phyloP scores from a whole-genome alignment of 345 rosid species.

The Salix caprea region DNA sequence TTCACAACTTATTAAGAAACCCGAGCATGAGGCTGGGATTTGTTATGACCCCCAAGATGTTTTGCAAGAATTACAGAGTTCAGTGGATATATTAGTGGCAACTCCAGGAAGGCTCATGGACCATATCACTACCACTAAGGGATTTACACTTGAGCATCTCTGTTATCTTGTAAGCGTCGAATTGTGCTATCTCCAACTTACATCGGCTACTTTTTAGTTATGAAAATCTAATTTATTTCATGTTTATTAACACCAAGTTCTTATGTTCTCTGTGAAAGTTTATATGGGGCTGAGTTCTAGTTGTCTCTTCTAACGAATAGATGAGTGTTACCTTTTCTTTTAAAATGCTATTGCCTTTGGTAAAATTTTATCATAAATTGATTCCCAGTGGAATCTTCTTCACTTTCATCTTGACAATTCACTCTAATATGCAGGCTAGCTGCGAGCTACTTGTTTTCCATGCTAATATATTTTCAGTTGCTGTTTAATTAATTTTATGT shows the following conservation, averaged over 20 bases:
- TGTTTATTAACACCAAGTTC: not conserved
- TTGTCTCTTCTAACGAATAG: not conserved
- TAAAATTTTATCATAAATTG: not conserved
- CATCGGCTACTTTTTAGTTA: not conserved
- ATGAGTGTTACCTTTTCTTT: not conserved
- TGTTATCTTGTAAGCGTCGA: constrained; percentile 71
- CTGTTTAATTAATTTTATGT: not conserved
- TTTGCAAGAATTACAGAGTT: constrained; percentile 48
- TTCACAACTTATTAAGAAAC: constrained; percentile 64
- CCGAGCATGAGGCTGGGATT: constrained; percentile 74
- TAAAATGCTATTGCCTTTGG: not conserved
- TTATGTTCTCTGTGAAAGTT: not conserved
- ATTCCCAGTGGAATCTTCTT: not conserved
- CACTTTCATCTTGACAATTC: not conserved
- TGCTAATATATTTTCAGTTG: not conserved
- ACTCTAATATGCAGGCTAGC: not conserved
- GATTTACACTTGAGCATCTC: constrained; percentile 91
- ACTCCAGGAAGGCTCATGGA: constrained; percentile 99
- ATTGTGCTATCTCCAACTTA: not conserved
- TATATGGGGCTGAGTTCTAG: not conserved
- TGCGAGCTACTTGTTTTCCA: not conserved
- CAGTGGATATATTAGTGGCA: constrained; percentile 90
- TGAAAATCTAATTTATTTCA: not conserved
- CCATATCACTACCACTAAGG: constrained; percentile 76
- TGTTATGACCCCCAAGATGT: constrained; percentile 73